Base-by-base conservation (phyloP, 441 rosid genomes). In the Adansonia madagascariensis region DNA sequence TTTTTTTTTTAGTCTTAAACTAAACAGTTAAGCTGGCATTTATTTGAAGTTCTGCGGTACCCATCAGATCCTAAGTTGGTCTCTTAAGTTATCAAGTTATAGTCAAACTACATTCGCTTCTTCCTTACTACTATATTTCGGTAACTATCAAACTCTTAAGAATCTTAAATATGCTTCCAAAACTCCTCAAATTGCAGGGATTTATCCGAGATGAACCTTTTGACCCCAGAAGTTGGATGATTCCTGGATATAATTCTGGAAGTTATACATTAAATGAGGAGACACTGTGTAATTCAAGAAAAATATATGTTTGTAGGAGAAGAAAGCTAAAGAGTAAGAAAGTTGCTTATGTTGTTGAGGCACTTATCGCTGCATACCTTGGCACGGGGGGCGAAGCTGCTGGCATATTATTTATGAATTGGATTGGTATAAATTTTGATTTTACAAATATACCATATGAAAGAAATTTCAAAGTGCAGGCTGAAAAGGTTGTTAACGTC, bases 331-430 rank as follows among this genome's bases (percentile, higher is more conserved):
- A 86, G 81, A 64, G 79, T 66, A 94, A 96, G 89, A 83, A 18
- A 10, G 87, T 94, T 64, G 98, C 99, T 6, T 98, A 96, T 82
- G 94, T 74, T 82, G 97, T 94, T 2, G 98, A 96, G 88, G 88
- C 98, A 17, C 82, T 96, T 49, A 84, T 94, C 39, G 99, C 98
- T 75, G 98, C 93, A 53, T 91, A 83, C 78, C 88, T 96, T 60
- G 89, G 96, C 76, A 59, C 85, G 0, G 98, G 93, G 1, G 98
- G 99, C 67, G 98, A 96, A 84, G 65, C 14, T 6, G 91, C 91
- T 3, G 95, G 86, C 24, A 47, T 96, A 46, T 18, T 80, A 41
- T 91, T 90, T 82, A 66, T 94, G 91, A 75, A 83, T 62, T 88
- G 98, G 98, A 85, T 92, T 15, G 98, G 98, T 15, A 82, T 96